Conservation (phyloP, 164 flowering plant species). For the Vitis amurensis region DNA sequence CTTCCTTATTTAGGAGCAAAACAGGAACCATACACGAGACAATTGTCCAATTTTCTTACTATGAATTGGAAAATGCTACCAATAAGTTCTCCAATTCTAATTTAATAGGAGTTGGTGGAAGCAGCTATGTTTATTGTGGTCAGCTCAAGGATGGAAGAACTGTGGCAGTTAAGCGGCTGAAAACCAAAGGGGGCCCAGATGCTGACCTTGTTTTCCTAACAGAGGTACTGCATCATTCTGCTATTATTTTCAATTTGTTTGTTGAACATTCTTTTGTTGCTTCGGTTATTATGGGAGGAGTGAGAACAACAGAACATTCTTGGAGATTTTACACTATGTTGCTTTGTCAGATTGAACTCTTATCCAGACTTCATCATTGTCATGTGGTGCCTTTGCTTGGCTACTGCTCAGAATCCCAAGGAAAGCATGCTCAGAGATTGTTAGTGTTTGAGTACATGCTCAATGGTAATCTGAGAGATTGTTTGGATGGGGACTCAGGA, state of each 20-base stretch:
- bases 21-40: constrained; percentile 49
- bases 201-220: constrained; percentile 61
- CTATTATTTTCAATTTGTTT: background rate
- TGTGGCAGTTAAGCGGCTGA: constrained; percentile 82
- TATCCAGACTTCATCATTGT: constrained; percentile 88
- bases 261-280: background rate
- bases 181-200: constrained; percentile 59
- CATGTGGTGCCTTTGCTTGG: constrained; percentile 94
- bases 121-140: constrained; percentile 88
- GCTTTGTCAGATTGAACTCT: constrained; percentile 67
- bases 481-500: constrained; percentile 61
- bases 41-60: constrained; percentile 61
- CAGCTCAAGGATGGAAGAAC: constrained; percentile 71
- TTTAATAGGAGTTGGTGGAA: constrained; percentile 84
- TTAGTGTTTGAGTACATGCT: constrained; percentile 84
- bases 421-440: constrained; percentile 73
- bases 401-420: constrained; percentile 77
- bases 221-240: constrained; percentile 50
- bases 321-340: constrained; percentile 5
- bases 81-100: constrained; percentile 68
- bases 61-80: constrained; percentile 78
- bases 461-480: constrained; percentile 86
- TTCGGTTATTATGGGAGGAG: background rate
- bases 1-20: constrained; percentile 45
- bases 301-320: background rate